Evolutionary conservation across 352 stramenopile species (phyloP).

Genomic region (Plasmopara viticola): DNA sequence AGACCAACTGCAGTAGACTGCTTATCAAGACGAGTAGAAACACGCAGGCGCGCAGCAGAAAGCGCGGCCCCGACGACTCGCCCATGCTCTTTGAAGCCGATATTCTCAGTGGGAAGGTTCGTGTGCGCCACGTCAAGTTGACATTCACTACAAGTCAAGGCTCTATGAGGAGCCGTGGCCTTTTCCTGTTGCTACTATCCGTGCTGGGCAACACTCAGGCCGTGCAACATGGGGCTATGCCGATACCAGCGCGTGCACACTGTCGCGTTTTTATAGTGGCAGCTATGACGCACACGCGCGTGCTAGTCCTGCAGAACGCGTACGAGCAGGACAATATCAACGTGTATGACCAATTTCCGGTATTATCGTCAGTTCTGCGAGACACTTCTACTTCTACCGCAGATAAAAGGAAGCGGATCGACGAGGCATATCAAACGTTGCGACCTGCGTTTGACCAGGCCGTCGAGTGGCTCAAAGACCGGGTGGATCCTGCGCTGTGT

Average conservation of each 20-base stretch:
- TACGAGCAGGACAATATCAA: constrained; percentile 44
- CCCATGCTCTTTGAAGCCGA: constrained; percentile 23
- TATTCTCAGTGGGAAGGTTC: constrained; percentile 6
- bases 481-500: constrained; percentile 44
- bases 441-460: constrained; percentile 39
- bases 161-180: constrained; percentile 8
- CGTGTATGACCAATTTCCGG: constrained; percentile 36
- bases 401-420: constrained; percentile 17
- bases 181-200: constrained; percentile 12
- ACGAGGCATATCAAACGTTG: constrained; percentile 39
- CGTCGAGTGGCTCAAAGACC: constrained; percentile 25
- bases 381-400: constrained; percentile 7
- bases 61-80: constrained; percentile 45
- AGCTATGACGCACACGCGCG: constrained; percentile 27
- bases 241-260: constrained; percentile 18
- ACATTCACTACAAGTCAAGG: constrained; percentile 1
- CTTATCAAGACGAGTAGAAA: constrained; percentile 67
- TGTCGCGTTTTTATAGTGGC: constrained; percentile 58
- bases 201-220: constrained; percentile 8
- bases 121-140: constrained; percentile 8
- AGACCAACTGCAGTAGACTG: constrained; percentile 61
- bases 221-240: constrained; percentile 15
- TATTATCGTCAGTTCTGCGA: constrained; percentile 20
- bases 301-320: constrained; percentile 47
- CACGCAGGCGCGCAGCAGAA: constrained; percentile 62